phyloP scores from a whole-genome alignment of 257 asterid species.

The Nicotiana knightiana region DNA sequence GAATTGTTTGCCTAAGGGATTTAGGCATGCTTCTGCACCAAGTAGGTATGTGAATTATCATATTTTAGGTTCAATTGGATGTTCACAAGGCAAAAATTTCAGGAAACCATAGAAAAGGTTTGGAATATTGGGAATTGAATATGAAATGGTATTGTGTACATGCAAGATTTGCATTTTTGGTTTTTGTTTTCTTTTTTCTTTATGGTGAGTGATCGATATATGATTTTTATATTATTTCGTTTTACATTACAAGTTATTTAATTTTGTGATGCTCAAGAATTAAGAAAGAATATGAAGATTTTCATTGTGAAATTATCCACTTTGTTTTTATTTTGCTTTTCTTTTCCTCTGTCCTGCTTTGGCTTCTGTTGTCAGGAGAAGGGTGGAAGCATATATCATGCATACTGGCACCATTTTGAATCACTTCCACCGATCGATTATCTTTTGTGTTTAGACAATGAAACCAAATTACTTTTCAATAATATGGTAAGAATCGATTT shows the following conservation, averaged over 20 bases:
- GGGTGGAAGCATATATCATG: too few relatives aligned
- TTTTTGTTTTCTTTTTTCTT: background rate
- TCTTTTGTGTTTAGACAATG: background rate
- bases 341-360: too few relatives aligned
- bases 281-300: background rate
- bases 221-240: background rate
- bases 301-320: background rate
- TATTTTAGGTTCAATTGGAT: slow-evolving; percentile 34
- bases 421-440: background rate
- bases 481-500: background rate
- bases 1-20: slow-evolving; percentile 79
- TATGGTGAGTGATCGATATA: background rate
- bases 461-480: background rate
- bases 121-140: background rate
- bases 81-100: background rate
- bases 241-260: background rate
- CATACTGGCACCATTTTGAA: too few relatives aligned
- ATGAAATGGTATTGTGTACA: background rate
- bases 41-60: slow-evolving; percentile 68
- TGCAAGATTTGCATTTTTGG: background rate
- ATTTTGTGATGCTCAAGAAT: background rate
- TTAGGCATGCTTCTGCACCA: slow-evolving; percentile 72
- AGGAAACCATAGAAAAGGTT: background rate
- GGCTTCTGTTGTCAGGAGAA: too few relatives aligned
- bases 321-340: too few relatives aligned